A percentile compares a stretch with the other conserved stretches of the same genome.
Evolutionary conservation across 208 protist genomes (phyloP).

Genomic region (Acanthamoeba healyi): DNA sequence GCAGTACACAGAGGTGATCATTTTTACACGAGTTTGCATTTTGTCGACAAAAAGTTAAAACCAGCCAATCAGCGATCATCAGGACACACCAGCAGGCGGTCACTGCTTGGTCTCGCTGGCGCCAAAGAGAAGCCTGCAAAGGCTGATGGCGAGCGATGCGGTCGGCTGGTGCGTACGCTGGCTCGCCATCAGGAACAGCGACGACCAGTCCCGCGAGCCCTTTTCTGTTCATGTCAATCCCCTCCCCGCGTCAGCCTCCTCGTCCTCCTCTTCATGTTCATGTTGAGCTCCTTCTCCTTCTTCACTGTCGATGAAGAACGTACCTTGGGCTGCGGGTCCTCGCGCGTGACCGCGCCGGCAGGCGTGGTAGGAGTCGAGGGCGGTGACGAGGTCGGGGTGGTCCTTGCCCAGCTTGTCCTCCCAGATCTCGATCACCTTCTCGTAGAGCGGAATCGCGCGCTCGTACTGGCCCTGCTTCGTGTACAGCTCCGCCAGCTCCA

Average conservation of each 20-base stretch:
- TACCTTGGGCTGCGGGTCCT: neutral
- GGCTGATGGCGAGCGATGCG: conserved; percentile 36
- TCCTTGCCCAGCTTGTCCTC: conserved; percentile 75
- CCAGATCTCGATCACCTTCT: conserved; percentile 77
- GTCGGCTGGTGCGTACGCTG: conserved; percentile 46
- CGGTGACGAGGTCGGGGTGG: conserved; percentile 59
- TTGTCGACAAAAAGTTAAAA: too few species aligned
- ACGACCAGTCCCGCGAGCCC: conserved; percentile 49
- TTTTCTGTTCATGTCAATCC: neutral
- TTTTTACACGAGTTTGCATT: neutral
- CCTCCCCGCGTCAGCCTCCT: neutral
- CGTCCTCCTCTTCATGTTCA: too few species aligned
- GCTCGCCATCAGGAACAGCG: conserved; percentile 54
- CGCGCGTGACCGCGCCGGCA: conserved; percentile 27
- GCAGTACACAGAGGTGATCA: too few species aligned
- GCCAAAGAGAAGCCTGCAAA: conserved; percentile 34
- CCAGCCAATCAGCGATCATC: too few species aligned
- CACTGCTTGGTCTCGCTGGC: neutral
- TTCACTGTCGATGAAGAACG: too few species aligned
- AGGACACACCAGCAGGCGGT: too few species aligned
- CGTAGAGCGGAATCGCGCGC: conserved; percentile 67
- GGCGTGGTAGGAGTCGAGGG: conserved; percentile 53
- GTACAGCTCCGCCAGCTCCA: conserved; percentile 75
- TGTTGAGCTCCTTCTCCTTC: too few species aligned
- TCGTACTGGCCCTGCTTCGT: conserved; percentile 64